phyloP scores from a whole-genome alignment of 495 filamentous ascomycete genomes.

The Patellaria atrata region DNA sequence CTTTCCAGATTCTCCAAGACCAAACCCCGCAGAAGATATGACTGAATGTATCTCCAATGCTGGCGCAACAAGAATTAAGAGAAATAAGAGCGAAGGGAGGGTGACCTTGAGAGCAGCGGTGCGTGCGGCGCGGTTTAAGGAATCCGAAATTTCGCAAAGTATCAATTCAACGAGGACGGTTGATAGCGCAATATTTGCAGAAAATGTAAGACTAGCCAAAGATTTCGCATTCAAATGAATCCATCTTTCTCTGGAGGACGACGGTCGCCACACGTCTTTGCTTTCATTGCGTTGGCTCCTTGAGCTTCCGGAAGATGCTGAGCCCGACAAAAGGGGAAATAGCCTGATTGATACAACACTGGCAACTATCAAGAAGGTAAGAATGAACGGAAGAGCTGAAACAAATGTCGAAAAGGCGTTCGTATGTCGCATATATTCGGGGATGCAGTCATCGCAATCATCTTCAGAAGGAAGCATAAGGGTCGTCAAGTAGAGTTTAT shows the following conservation, averaged over 20 bases:
- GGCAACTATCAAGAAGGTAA: slow-evolving; percentile 44
- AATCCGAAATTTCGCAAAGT: slow-evolving; percentile 64
- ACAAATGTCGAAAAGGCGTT: slow-evolving; percentile 26
- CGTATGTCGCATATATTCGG: slow-evolving; percentile 18
- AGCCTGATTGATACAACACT: slow-evolving; percentile 44
- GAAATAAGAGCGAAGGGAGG: slow-evolving; percentile 47
- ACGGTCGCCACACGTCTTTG: slow-evolving; percentile 36
- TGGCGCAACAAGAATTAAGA: slow-evolving; percentile 54
- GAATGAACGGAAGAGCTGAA: slow-evolving; percentile 42
- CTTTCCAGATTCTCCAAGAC: slow-evolving; percentile 27
- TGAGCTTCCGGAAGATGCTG: too few relatives aligned
- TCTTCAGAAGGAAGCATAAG: slow-evolving; percentile 25
- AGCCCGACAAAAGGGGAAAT: slow-evolving; percentile 48
- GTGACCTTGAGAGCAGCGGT: slow-evolving; percentile 47
- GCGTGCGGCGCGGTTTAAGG: slow-evolving; percentile 46
- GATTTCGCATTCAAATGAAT: slow-evolving; percentile 14
- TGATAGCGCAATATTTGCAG: slow-evolving; percentile 55
- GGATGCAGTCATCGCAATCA: slow-evolving; percentile 33
- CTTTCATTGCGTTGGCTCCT: slow-evolving; percentile 31
- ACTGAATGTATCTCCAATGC: slow-evolving; percentile 56
- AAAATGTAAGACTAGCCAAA: slow-evolving; percentile 49
- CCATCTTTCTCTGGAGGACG: slow-evolving; percentile 27
- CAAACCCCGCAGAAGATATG: slow-evolving; percentile 43
- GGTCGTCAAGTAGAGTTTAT: too few relatives aligned
- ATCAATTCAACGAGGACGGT: slow-evolving; percentile 62